These are phyloP conservation scores for Rehmannia glutinosa DNA, from an alignment of 257 asterid species.

Conservation along the genomic window DNA sequence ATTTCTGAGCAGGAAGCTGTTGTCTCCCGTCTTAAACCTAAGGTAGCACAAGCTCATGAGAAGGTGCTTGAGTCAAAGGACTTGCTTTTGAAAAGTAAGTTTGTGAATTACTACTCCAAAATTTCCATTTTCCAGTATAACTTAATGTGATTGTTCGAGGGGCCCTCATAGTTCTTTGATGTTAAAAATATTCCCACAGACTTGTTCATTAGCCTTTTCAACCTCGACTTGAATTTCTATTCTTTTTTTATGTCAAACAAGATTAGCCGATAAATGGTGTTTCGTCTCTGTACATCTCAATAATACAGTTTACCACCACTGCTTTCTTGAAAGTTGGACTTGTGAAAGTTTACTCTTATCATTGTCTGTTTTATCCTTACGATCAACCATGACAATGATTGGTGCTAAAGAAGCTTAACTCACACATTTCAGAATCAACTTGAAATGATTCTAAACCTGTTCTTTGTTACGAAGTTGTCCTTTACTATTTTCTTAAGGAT, in stretches of 20 bases:
- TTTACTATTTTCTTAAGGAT: no score
- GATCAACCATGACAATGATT: neutral
- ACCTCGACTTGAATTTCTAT: neutral
- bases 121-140: neutral
- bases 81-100: conserved; percentile 27
- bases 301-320: neutral
- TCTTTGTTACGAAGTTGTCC: neutral
- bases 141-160: neutral
- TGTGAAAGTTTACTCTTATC: neutral
- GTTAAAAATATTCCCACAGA: neutral
- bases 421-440: neutral
- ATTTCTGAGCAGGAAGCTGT: conserved; percentile 49
- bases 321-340: neutral
- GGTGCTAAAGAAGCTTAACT: neutral
- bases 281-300: neutral
- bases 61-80: conserved; percentile 40
- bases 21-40: conserved; percentile 32
- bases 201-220: neutral
- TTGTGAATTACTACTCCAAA: conserved; percentile 5
- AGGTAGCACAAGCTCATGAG: conserved; percentile 46
- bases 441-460: neutral
- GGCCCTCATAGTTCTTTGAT: neutral
- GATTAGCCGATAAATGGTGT: neutral
- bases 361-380: neutral
- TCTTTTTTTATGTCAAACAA: neutral